Conservation (phyloP, 2,329 filamentous ascomycete genomes). For the Aaosphaeria arxii region DNA sequence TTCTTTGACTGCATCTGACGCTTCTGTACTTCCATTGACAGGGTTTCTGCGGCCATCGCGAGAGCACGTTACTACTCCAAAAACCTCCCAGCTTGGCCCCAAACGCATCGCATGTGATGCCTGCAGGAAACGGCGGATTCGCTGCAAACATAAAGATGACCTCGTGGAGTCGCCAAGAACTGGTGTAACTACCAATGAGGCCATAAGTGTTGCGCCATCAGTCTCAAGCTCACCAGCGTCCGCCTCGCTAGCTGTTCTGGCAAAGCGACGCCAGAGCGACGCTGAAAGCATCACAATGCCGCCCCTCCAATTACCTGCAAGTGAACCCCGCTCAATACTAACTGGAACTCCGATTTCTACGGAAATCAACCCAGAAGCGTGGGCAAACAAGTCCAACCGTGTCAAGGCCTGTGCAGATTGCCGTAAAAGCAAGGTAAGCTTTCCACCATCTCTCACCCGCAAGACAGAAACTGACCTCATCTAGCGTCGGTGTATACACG, state of each 20-base stretch:
- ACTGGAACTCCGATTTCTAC: constrained; percentile 31
- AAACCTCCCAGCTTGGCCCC: constrained; percentile 58
- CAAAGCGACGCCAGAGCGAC: constrained; percentile 33
- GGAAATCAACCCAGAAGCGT: constrained; percentile 34
- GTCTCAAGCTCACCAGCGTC: constrained; percentile 10
- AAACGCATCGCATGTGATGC: constrained; percentile 61
- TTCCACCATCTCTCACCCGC: not conserved
- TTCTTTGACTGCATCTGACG: constrained; percentile 6
- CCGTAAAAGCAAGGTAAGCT: constrained; percentile 63
- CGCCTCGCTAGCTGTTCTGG: constrained; percentile 29
- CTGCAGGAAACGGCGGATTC: constrained; percentile 60
- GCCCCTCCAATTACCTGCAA: constrained; percentile 7
- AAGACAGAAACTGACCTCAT: constrained; percentile 17
- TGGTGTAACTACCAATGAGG: not conserved
- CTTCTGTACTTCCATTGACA: constrained; percentile 25
- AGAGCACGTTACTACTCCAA: constrained; percentile 48
- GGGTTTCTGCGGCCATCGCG: constrained; percentile 37
- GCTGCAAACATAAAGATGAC: constrained; percentile 62
- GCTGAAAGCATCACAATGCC: constrained; percentile 11
- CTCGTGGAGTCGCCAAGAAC: constrained; percentile 33
- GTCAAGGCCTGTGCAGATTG: constrained; percentile 66
- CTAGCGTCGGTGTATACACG: constrained; percentile 65
- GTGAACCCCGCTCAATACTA: constrained; percentile 13
- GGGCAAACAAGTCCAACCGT: constrained; percentile 54
- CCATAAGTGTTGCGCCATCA: constrained; percentile 5